Evolutionary conservation across 1,284 basidiomycete species (phyloP), one percentile per base, ranked within the genome.

Genomic region (Apiotrichum gracile): DNA sequence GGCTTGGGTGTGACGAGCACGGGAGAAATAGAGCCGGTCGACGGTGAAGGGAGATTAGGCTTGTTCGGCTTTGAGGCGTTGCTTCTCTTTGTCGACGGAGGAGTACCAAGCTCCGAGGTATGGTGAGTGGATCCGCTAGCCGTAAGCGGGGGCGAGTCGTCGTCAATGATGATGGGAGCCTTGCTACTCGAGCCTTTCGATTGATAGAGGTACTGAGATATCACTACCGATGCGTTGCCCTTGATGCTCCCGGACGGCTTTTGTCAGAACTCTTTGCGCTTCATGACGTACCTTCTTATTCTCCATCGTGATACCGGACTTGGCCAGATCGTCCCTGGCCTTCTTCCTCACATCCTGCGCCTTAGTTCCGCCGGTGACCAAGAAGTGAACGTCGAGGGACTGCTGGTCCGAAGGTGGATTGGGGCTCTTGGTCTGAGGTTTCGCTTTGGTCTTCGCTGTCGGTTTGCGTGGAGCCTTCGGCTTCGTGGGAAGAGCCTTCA

Each of bases 401-500:
- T n/a, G n/a, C n/a, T n/a, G n/a, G n/a, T n/a, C n/a, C 47, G 10
- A 49, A 29, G n/a, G 22, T 46, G 5, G 35, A 24, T 21, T 50
- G 41, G 6, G 9, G 41, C 1, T 3, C 4, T 14, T 16, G 34
- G 37, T n/a, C 35, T 52, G 19, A 29, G 9, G 4, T 25, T 26
- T 38, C 22, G 41, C 27, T 26, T 14, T 29, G 25, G 41, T 4
- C 27, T 38, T 42, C 10, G 21, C 5, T 6, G 26, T 25, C 8
- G 26, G 37, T 21, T 41, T 22, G 35, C 39, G 43, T 17, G 33
- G 25, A 9, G 13, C 19, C 14, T 13, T 41, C n/a, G 44, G 22
- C 29, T 58, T 58, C 16, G 24, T 39, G 1, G 57, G 53, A 1
- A 59, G 31, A 1, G 24, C 10, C 21, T 33, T 42, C 24, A 54